phyloP scores from a whole-genome alignment of 345 rosid genomes.

The Eucalyptus sideroxylon region DNA sequence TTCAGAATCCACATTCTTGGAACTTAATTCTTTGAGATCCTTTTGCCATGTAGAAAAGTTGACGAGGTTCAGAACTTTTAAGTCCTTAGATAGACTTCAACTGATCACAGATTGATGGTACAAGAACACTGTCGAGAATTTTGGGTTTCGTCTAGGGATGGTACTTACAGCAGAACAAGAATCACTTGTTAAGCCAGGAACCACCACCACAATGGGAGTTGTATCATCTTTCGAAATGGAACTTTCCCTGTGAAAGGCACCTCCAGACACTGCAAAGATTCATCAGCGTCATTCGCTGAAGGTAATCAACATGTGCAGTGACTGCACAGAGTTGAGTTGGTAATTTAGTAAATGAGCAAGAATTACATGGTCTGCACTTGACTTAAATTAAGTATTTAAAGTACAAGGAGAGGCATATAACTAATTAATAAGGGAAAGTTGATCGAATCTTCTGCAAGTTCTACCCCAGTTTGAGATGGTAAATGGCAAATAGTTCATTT shows the following conservation, averaged over 20 bases:
- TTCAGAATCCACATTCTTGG: not conserved
- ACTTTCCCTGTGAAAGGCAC: not conserved
- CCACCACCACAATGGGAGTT: slow-evolving; percentile 26
- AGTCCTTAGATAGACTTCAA: not conserved
- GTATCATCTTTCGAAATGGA: slow-evolving; percentile 2
- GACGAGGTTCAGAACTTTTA: not conserved
- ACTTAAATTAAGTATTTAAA: not conserved
- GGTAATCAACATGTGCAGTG: not conserved
- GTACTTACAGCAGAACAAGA: slow-evolving; percentile 24
- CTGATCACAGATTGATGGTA: not conserved
- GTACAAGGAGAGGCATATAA: not conserved
- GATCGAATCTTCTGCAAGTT: not conserved
- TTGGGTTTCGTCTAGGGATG: not conserved
- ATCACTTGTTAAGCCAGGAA: slow-evolving; percentile 53
- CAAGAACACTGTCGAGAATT: not conserved
- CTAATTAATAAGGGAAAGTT: not conserved
- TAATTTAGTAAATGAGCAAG: not conserved
- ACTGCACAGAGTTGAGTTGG: not conserved
- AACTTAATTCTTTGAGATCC: not conserved
- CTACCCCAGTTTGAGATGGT: not conserved
- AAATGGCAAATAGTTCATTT: not conserved
- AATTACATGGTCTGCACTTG: not conserved
- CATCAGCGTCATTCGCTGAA: not conserved
- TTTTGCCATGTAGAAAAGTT: not conserved
- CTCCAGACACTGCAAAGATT: slow-evolving; percentile 2